Percentiles rank a stretch among this genome's conserved stretches.
Conservation (phyloP, 1,284 basidiomycete species). For the Mycosarcoma maydis region DNA sequence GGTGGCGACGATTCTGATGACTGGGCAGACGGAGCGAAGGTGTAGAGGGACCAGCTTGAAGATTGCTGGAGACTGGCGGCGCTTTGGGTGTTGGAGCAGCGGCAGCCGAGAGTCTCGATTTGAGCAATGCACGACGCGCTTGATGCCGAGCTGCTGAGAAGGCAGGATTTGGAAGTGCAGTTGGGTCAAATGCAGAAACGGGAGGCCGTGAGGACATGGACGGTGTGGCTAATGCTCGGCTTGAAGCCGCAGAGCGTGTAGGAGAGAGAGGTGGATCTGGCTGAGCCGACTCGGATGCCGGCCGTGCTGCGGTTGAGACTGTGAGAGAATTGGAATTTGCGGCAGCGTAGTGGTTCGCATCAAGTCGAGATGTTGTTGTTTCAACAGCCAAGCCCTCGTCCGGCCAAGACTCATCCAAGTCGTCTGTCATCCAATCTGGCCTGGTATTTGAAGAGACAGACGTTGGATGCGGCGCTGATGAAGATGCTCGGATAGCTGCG, state of each 20-base stretch:
- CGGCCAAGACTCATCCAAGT: constrained; percentile 49
- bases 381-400: constrained; percentile 16
- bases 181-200: not conserved
- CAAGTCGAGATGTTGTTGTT: not conserved
- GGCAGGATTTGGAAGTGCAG: constrained; percentile 28
- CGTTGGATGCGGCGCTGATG: not conserved
- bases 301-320: not conserved
- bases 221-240: constrained; percentile 7
- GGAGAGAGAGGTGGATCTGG: not conserved
- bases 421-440: constrained; percentile 51
- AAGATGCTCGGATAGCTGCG: not conserved
- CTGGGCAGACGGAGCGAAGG: constrained; percentile 39
- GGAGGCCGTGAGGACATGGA: constrained; percentile 10
- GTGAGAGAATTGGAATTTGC: no score
- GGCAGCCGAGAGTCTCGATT: constrained; percentile 7
- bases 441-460: constrained; percentile 1
- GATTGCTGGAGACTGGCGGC: not conserved
- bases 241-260: not conserved
- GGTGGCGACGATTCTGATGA: constrained; percentile 23
- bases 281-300: not conserved
- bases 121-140: constrained; percentile 40
- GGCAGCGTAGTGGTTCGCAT: no score
- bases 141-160: constrained; percentile 43
- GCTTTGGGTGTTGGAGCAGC: constrained; percentile 15
- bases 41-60: constrained; percentile 39